Evolutionary conservation across 371 early-diverging fungal genomes (phyloP), one percentile per base, ranked within the genome.

Genomic region (Chytridium lagenaria): DNA sequence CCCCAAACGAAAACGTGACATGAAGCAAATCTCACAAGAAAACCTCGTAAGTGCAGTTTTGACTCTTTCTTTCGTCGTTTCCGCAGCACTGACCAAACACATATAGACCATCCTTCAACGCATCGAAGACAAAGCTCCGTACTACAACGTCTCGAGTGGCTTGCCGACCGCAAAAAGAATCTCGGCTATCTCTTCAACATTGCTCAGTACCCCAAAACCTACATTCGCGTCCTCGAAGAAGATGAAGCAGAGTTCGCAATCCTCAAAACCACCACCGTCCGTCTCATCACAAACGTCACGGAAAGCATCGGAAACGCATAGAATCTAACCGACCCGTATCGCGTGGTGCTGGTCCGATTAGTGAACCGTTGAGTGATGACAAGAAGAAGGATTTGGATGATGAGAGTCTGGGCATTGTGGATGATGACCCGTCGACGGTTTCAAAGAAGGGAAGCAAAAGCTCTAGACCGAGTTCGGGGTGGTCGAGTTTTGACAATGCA

Each of bases 141-240:
- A 79, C 66, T 83, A 83, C 61, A 76, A 81, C 79, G 80, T 28
- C 65, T 59, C 31, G 74, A 77, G 0, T 78, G 77, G 71, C 69
- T 77, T 49, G 59, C 61, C 7, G 68, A 70, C 57, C 74, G 84
- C 1, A 38, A 16, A 19, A 77, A 76, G 19, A 78, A 82, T 51
- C 69, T 84, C 7, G 73, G 67, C 2, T 84, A 81, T 57, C 78
- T 84, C 34, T 55, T 67, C 63, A 82, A 78, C 75, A 80, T 80
- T 63, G 64, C 80, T 2, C 51, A 63, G 26, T 82, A 80, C 68
- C 83, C 83, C 0, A 63, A 73, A 22, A 77, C 57, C 31, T 81
- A 78, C 68, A 26, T 75, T 2, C 71, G 68, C 40, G 64, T 69
- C 3, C 26, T 72, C 1, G 71, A 71, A 26, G 71, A 71, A 16